A percentile compares a stretch with the other conserved stretches of the same genome.
Conservation (phyloP, 768 basidiomycete species). For the Collybia mongolica region DNA sequence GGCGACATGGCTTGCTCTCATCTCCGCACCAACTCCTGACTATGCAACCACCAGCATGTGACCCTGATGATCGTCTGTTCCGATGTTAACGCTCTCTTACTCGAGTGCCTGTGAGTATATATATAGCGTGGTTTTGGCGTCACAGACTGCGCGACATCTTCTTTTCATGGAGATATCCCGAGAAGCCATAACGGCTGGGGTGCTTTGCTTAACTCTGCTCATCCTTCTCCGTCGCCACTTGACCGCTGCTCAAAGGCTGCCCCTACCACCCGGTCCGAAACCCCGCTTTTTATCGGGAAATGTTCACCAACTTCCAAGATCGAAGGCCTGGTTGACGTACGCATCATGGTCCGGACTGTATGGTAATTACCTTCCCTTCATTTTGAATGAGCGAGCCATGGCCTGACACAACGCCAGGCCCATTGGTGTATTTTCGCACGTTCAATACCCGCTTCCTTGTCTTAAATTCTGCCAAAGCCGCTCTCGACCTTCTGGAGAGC, state of each 20-base stretch:
- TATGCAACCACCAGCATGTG: too few species aligned
- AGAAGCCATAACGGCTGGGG: neutral
- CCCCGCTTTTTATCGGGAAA: slow-evolving; percentile 40
- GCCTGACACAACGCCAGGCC: neutral
- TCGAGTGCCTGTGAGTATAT: too few species aligned
- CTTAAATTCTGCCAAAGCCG: slow-evolving; percentile 1
- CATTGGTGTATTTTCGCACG: slow-evolving; percentile 2
- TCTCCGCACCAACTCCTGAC: too few species aligned
- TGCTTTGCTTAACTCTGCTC: neutral
- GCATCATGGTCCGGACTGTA: slow-evolving; percentile 35
- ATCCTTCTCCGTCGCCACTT: neutral
- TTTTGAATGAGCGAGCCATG: neutral
- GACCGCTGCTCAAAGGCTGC: slow-evolving; percentile 11
- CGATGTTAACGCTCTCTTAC: too few species aligned
- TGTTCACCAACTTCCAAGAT: slow-evolving; percentile 34
- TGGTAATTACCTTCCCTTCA: slow-evolving; percentile 16
- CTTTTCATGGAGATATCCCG: too few species aligned
- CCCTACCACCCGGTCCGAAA: slow-evolving; percentile 34
- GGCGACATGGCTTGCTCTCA: too few species aligned
- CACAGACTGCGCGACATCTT: too few species aligned
- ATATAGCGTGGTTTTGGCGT: too few species aligned
- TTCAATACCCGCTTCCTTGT: slow-evolving; percentile 1
- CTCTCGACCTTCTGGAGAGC: slow-evolving; percentile 5
- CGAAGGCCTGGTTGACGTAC: slow-evolving; percentile 35
- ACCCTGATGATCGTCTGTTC: too few species aligned